Conservation (phyloP, 2,329 filamentous ascomycete species). For the Alternaria longipes region DNA sequence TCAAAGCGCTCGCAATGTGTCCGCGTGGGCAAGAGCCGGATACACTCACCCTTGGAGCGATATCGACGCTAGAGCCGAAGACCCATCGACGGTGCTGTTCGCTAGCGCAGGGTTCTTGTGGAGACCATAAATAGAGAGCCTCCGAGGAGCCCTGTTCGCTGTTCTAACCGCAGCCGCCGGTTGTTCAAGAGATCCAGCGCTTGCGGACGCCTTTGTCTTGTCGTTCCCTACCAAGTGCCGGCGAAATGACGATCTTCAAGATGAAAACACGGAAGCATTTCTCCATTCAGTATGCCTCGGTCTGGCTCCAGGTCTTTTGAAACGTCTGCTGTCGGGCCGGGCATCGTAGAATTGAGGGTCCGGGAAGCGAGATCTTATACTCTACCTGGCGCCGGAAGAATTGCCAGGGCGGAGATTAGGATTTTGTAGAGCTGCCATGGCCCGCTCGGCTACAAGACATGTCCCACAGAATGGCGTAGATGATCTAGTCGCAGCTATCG, state of each 20-base stretch:
- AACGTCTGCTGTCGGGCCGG: conserved; percentile 18
- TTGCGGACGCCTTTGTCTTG: background rate
- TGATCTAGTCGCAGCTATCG: conserved; percentile 8
- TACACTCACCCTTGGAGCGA: conserved; percentile 12
- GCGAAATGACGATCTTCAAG: conserved; percentile 6
- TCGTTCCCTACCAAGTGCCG: conserved; percentile 2
- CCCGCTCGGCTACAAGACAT: conserved; percentile 23
- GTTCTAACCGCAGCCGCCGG: conserved; percentile 17
- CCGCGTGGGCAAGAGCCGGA: conserved; percentile 20
- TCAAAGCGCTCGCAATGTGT: conserved; percentile 2
- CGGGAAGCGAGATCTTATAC: conserved; percentile 23
- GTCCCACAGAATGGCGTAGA: conserved; percentile 3
- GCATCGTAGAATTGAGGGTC: conserved; percentile 12
- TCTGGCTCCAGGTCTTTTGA: conserved; percentile 7
- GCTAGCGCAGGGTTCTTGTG: conserved; percentile 16
- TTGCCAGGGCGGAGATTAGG: conserved; percentile 26
- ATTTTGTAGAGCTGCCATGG: conserved; percentile 17
- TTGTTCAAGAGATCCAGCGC: conserved; percentile 9
- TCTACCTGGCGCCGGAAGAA: conserved; percentile 27
- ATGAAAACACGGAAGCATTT: conserved; percentile 19
- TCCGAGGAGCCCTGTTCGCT: conserved; percentile 8
- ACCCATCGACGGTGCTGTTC: conserved; percentile 17
- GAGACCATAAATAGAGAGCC: conserved; percentile 10
- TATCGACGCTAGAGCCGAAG: conserved; percentile 18
- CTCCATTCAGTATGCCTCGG: conserved; percentile 26